Conservation (phyloP, 2,329 filamentous ascomycete species). For the Phyllosticta ampelicida region DNA sequence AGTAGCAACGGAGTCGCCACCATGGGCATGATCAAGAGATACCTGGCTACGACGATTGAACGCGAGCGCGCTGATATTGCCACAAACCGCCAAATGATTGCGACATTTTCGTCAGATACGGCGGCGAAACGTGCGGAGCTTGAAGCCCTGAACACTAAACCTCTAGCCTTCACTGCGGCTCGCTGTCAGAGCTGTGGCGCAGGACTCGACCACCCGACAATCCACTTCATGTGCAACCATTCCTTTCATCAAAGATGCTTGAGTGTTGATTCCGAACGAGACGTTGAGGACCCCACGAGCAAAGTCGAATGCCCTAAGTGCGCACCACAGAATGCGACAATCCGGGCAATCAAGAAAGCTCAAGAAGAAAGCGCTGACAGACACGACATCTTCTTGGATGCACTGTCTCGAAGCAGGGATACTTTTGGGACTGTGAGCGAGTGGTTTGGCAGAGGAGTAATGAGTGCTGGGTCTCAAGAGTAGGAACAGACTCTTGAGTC, state of each 20-base stretch:
- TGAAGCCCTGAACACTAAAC: slow-evolving; percentile 63
- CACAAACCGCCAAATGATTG: slow-evolving; percentile 69
- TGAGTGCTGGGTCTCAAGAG: slow-evolving; percentile 36
- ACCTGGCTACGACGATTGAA: slow-evolving; percentile 79
- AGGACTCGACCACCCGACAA: slow-evolving; percentile 72
- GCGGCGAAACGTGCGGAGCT: slow-evolving; percentile 70
- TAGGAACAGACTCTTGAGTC: not conserved
- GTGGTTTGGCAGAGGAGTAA: slow-evolving; percentile 90
- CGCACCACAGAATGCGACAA: slow-evolving; percentile 71
- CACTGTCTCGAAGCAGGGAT: slow-evolving; percentile 66
- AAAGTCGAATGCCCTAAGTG: slow-evolving; percentile 79
- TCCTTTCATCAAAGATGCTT: slow-evolving; percentile 91
- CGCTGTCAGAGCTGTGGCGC: slow-evolving; percentile 74
- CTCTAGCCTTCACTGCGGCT: slow-evolving; percentile 81
- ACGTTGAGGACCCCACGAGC: slow-evolving; percentile 42
- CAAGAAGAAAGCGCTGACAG: slow-evolving; percentile 79
- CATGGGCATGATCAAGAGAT: slow-evolving; percentile 94
- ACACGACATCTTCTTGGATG: slow-evolving; percentile 80
- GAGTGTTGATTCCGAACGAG: slow-evolving; percentile 45
- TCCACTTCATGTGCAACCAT: slow-evolving; percentile 96
- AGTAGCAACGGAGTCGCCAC: slow-evolving; percentile 72
- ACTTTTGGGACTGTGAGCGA: slow-evolving; percentile 85
- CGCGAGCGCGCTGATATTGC: slow-evolving; percentile 80
- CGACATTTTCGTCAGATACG: slow-evolving; percentile 76
- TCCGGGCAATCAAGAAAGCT: slow-evolving; percentile 72